Evolutionary conservation across 1,284 basidiomycete species (phyloP), one percentile per base, ranked within the genome.

Genomic region (Irpex sp.): DNA sequence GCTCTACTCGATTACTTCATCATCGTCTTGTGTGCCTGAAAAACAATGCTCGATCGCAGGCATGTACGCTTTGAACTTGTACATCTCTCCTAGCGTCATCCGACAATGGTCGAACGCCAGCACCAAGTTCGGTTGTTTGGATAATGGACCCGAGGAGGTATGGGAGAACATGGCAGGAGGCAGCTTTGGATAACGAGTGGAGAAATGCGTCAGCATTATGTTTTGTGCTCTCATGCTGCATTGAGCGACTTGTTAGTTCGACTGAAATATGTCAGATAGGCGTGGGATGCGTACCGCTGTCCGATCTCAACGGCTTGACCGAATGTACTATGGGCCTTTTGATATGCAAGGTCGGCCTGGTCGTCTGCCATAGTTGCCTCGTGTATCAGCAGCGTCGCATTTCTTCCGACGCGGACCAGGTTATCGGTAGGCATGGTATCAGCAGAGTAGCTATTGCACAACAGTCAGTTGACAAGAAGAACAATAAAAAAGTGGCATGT

Each of bases 121-220:
- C 0, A 87, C 90, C 3, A 95, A 79, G 75, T 21, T 81, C 77
- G 59, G 74, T 63, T 19, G 64, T 64, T 19, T 60, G 15, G 59
- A 39, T 8, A 31, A 53, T 19, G 39, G 61, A n/a, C 50, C 21
- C 31, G 21, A 11, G 11, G 53, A 43, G 67, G 63, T 0, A 65
- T 68, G 54, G 61, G 60, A 37, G 63, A 65, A 54, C 58, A 62
- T 60, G 37, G 39, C 58, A 61, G 57, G 59, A 50, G 83, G 81
- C 1, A 95, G 80, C 70, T 93, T 95, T 11, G 95, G 95, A 75
- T 97, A 97, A 9, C 96, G 87, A 61, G 94, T 93, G 9, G 95
- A 97, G 75, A 98, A 98, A 75, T 98, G 96, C 1, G 95, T 98
- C 26, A 98, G 83, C 39, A 98, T 82, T 26, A 94, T 81, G 67